phyloP scores from a whole-genome alignment of 2,329 filamentous ascomycete genomes.

The Xylaria sp. region DNA sequence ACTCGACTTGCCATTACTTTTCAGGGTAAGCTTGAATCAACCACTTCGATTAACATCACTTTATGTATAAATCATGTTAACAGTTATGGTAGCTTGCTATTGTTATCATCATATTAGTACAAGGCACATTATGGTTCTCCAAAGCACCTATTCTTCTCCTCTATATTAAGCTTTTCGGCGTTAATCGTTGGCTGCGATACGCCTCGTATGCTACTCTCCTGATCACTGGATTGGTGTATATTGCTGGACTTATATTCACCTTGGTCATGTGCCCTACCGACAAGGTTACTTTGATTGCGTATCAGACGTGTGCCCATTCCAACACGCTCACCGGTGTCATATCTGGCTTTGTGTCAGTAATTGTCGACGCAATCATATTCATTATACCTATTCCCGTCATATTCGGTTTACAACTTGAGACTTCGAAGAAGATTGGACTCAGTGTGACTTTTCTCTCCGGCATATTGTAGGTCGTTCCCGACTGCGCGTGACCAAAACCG shows the following conservation, averaged over 20 bases:
- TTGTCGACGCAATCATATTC: constrained; percentile 20
- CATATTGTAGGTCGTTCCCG: constrained; percentile 2
- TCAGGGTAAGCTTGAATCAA: constrained; percentile 2
- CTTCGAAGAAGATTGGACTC: constrained; percentile 25
- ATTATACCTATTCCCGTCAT: constrained; percentile 14
- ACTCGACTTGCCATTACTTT: constrained; percentile 8
- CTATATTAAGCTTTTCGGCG: constrained; percentile 20
- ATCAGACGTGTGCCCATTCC: constrained; percentile 1
- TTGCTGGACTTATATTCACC: constrained; percentile 13
- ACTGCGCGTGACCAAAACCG: no score
- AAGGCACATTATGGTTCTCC: constrained; percentile 13
- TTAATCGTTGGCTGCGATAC: constrained; percentile 12
- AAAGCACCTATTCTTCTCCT: constrained; percentile 24
- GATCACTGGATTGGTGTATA: constrained; percentile 1
- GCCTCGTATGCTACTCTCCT: constrained; percentile 7
- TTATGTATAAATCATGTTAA: background rate
- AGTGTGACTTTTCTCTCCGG: constrained; percentile 20
- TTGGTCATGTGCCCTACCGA: constrained; percentile 4
- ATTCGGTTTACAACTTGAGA: constrained; percentile 3
- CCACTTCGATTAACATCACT: background rate
- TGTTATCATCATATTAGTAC: constrained; percentile 12
- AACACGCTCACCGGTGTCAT: constrained; percentile 13
- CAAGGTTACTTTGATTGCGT: background rate
- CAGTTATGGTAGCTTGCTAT: background rate
- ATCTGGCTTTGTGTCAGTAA: constrained; percentile 8